Base-by-base conservation (phyloP, 176 grass and related monocot species). In the Rhipidocladum racemiflorum region DNA sequence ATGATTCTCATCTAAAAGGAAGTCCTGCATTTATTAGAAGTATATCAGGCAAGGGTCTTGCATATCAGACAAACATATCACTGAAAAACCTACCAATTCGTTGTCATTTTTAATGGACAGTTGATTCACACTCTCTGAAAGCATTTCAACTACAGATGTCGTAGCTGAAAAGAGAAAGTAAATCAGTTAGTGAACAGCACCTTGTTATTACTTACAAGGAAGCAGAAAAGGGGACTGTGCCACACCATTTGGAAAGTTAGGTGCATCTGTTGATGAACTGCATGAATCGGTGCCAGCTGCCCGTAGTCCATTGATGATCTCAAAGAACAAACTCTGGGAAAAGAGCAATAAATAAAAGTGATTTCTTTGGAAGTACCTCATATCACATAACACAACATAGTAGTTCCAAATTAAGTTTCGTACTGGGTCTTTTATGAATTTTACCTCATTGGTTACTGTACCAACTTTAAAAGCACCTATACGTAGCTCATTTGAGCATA, bases 311-410 rank as follows among this genome's bases (percentile, higher is more conserved):
- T 81, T 88, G 78, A 95, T 95, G 78, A 95, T 98, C 77, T 95
- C 92, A 91, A 88, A 93, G 28, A 98, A 82, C 56, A 97, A 91
- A 77, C 61, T 89, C 95, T 97, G 67, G 36, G 82, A 82, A 65
- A 78, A 68, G 32, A 68, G 11, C 54, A 74, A 29, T 25, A 53
- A 39, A 45, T 12, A 61, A 85, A 21, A 5, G 35, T 65, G 21
- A 36, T 38, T 83, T 85, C 54, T 71, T 71, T 85, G 16, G 14
- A 74, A 61, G 15, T 23, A 44, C 10, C 40, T 76, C 64, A 76
- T 16, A 71, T 28, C 43, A 81, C 38, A 85, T 56, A 68, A 78
- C 18, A 79, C 32, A 60, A 63, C 56, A 59, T 57, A 46, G 17
- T n/a, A 51, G 40, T 5, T 63, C 72, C 44, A 59, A 84, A 49